Conservation (phyloP, 2,329 filamentous ascomycete genomes). For the Madurella fahalii region DNA sequence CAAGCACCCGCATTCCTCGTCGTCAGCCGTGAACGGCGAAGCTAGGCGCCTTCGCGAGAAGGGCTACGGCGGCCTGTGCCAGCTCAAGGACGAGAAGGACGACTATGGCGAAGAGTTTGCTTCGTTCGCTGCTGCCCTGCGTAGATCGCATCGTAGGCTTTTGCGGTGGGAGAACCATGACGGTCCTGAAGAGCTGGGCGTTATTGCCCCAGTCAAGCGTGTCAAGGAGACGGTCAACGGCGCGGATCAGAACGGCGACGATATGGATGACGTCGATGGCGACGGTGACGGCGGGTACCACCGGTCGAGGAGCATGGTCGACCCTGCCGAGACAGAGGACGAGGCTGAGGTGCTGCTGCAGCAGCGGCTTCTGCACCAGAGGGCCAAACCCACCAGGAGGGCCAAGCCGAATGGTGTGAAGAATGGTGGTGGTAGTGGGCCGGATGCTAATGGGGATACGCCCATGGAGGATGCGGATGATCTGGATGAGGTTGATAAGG, state of each 20-base stretch:
- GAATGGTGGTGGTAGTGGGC: slow-evolving; percentile 9
- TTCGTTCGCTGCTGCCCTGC: slow-evolving; percentile 61
- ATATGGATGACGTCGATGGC: slow-evolving; percentile 30
- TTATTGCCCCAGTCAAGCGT: slow-evolving; percentile 46
- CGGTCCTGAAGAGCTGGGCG: slow-evolving; percentile 37
- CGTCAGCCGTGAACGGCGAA: slow-evolving; percentile 12
- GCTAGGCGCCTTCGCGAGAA: slow-evolving; percentile 47
- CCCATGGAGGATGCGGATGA: slow-evolving; percentile 46
- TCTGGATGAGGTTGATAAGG: slow-evolving; percentile 54
- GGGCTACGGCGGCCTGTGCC: slow-evolving; percentile 61
- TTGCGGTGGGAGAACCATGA: slow-evolving; percentile 61
- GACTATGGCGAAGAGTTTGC: slow-evolving; percentile 74
- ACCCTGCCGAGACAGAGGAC: slow-evolving; percentile 31
- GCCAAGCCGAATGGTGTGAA: slow-evolving; percentile 31
- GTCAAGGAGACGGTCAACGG: slow-evolving; percentile 24
- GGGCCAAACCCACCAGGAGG: slow-evolving; percentile 4
- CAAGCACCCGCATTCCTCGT: neutral
- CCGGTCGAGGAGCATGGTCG: slow-evolving; percentile 19
- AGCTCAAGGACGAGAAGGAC: slow-evolving; percentile 58
- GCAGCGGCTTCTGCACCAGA: slow-evolving; percentile 15
- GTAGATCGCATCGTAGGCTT: slow-evolving; percentile 61
- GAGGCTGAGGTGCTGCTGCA: slow-evolving; percentile 21
- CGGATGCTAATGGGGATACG: slow-evolving; percentile 39
- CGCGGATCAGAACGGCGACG: slow-evolving; percentile 29
- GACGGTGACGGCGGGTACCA: slow-evolving; percentile 15